These are phyloP conservation scores for Beta macrorhiza DNA, from an alignment of 179 eudicot species.

Conservation along the genomic window DNA sequence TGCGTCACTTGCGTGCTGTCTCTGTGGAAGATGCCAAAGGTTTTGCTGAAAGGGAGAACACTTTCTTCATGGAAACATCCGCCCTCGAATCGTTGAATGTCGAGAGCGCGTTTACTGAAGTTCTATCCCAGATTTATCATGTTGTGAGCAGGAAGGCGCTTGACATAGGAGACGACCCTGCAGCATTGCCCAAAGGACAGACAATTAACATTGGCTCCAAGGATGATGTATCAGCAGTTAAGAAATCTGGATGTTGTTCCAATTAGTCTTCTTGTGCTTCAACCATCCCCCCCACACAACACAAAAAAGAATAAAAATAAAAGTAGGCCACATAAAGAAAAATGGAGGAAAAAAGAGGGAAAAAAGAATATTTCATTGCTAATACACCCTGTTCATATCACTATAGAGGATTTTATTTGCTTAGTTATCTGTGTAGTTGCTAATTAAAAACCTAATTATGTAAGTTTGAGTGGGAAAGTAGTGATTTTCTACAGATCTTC, in stretches of 20 bases:
- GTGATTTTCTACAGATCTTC: constrained; percentile 21
- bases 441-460: constrained; percentile 10
- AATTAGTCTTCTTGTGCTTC: constrained; percentile 13
- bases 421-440: constrained; percentile 20
- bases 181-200: constrained; percentile 68
- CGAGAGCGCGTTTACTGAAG: constrained; percentile 75
- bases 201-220: constrained; percentile 60
- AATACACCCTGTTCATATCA: constrained; percentile 20
- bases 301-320: no score
- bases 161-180: constrained; percentile 65
- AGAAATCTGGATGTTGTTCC: constrained; percentile 75
- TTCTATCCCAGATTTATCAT: constrained; percentile 67
- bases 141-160: constrained; percentile 83
- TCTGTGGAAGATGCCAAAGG: constrained; percentile 52
- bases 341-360: neutral
- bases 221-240: constrained; percentile 65
- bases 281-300: neutral
- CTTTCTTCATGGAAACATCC: constrained; percentile 84
- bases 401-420: constrained; percentile 13
- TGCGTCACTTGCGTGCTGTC: constrained; percentile 78
- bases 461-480: constrained; percentile 13
- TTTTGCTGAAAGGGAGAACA: constrained; percentile 62
- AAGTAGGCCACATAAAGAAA: neutral
- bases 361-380: no score
- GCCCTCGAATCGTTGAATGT: constrained; percentile 77